Evolutionary conservation across 192 early-diverging fungal species (phyloP).

Genomic region (Coemansia sp.): DNA sequence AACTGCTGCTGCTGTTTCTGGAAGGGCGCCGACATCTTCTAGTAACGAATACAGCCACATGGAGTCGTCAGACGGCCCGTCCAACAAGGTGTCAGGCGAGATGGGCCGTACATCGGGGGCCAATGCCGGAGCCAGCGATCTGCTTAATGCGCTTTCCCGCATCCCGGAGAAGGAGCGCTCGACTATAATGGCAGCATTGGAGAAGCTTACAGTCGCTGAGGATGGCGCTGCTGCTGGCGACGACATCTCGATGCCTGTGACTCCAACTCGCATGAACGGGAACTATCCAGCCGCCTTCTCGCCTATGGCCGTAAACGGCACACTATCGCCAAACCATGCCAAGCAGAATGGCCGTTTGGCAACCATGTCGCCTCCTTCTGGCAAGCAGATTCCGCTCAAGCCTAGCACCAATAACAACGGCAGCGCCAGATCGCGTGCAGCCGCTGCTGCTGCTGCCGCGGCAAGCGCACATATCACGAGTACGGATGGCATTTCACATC

Average conservation of each 20-base stretch:
- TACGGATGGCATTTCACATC: constrained; percentile 9
- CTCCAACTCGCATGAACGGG: constrained; percentile 2
- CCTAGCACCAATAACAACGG: neutral
- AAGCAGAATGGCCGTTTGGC: constrained; percentile 10
- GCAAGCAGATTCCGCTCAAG: constrained; percentile 3
- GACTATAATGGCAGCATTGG: constrained; percentile 41
- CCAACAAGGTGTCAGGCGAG: constrained; percentile 19
- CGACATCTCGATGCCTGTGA: constrained; percentile 9
- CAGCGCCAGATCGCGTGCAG: constrained; percentile 20
- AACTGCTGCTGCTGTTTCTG: neutral
- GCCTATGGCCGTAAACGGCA: constrained; percentile 1
- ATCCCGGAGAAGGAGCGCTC: constrained; percentile 43
- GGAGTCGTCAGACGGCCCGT: constrained; percentile 18
- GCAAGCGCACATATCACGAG: constrained; percentile 34
- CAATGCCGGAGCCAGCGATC: constrained; percentile 28
- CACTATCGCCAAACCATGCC: constrained; percentile 1
- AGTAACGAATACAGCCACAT: constrained; percentile 17
- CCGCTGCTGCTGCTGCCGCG: constrained; percentile 28
- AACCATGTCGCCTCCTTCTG: constrained; percentile 10
- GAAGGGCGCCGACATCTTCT: neutral
- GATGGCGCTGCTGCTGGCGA: constrained; percentile 14
- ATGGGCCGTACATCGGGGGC: constrained; percentile 3
- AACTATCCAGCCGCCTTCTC: neutral
- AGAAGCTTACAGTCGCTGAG: constrained; percentile 12
- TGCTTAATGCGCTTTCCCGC: constrained; percentile 33